These are phyloP conservation scores for Lachnellula cervina DNA, from an alignment of 2,329 filamentous ascomycete species.

Conservation along the genomic window DNA sequence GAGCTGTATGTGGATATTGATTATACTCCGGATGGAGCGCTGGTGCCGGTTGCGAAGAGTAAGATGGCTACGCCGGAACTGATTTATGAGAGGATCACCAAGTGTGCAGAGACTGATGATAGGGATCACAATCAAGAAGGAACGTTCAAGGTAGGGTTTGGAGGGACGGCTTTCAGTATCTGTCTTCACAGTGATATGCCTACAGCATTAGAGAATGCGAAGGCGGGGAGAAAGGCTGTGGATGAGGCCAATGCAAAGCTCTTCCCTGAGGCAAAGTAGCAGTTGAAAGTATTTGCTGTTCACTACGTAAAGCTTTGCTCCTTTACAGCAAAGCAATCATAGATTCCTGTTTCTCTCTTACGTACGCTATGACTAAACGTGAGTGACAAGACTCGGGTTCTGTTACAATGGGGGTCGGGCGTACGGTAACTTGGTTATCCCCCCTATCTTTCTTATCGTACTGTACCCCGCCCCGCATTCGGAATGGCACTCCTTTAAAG, in stretches of 20 bases:
- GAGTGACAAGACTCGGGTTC: not conserved
- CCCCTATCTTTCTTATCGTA: not conserved
- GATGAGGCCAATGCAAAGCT: slow-evolving; percentile 12
- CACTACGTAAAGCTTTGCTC: not conserved
- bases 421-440: not conserved
- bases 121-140: slow-evolving; percentile 12
- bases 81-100: slow-evolving; percentile 5
- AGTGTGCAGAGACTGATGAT: slow-evolving; percentile 8
- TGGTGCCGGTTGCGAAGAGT: slow-evolving; percentile 11
- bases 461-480: not conserved
- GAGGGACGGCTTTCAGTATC: slow-evolving; percentile 10
- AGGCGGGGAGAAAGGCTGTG: slow-evolving; percentile 12
- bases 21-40: slow-evolving; percentile 11
- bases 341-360: not conserved
- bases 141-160: slow-evolving; percentile 10
- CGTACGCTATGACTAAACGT: not conserved
- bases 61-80: slow-evolving; percentile 8
- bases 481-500: not conserved
- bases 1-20: slow-evolving; percentile 26
- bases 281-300: not conserved
- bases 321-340: not conserved
- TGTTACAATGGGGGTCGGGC: not conserved
- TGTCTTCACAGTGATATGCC: slow-evolving; percentile 17
- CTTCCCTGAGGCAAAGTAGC: slow-evolving; percentile 2
- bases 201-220: slow-evolving; percentile 14